phyloP scores from a whole-genome alignment of 176 grass and related monocot genomes.

The Phoenix roebelenii region DNA sequence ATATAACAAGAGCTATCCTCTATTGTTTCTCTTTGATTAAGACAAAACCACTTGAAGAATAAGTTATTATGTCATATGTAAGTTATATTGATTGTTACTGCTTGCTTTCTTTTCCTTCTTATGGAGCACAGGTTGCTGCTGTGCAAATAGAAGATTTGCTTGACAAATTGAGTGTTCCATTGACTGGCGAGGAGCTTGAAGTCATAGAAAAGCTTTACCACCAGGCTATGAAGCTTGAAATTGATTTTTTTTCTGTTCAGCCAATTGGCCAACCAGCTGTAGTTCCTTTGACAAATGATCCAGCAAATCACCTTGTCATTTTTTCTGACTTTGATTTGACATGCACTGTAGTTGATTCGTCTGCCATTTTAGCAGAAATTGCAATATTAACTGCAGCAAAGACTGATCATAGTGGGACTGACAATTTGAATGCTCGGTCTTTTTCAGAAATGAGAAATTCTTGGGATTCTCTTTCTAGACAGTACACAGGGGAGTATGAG shows the following conservation, averaged over 20 bases:
- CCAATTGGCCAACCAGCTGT: constrained; percentile 39
- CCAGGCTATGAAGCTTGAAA: constrained; percentile 74
- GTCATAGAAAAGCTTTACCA: constrained; percentile 84
- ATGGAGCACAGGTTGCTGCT: constrained; percentile 39
- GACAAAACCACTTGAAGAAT: too few relatives aligned
- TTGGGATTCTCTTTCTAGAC: constrained; percentile 62
- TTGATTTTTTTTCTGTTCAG: constrained; percentile 68
- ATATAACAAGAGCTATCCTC: too few relatives aligned
- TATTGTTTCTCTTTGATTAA: too few relatives aligned
- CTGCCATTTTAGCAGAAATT: constrained; percentile 82
- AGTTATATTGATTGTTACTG: background rate
- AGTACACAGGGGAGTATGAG: constrained; percentile 77
- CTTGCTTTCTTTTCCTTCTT: background rate
- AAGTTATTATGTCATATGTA: too few relatives aligned
- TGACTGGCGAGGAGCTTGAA: constrained; percentile 88
- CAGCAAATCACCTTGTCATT: constrained; percentile 51
- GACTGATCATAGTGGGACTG: constrained; percentile 41
- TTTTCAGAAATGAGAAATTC: constrained; percentile 53
- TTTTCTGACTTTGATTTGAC: constrained; percentile 98
- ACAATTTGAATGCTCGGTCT: constrained; percentile 32
- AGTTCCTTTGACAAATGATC: constrained; percentile 64
- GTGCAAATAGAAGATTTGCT: constrained; percentile 83
- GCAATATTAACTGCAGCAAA: constrained; percentile 70
- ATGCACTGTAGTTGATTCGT: constrained; percentile 83
- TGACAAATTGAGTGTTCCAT: constrained; percentile 76